phyloP scores from a whole-genome alignment of 2,329 filamentous ascomycete species.

The Penicillium brasilianum region DNA sequence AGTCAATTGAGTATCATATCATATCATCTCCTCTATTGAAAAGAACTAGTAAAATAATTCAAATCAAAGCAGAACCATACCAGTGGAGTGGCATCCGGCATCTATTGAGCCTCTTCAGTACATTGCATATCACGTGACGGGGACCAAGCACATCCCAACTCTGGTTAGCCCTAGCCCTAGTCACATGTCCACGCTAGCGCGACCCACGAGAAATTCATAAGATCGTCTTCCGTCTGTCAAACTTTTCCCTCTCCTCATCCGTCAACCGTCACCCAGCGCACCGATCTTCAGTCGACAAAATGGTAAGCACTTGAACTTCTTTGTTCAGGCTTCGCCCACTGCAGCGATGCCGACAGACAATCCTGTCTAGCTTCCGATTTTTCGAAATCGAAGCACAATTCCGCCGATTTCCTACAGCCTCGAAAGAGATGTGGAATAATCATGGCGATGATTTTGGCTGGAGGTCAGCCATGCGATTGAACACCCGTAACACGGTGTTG shows the following conservation, averaged over 20 bases:
- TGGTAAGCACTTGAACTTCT: conserved; percentile 65
- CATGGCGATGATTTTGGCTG: conserved; percentile 57
- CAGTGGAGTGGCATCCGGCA: neutral
- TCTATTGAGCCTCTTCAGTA: neutral
- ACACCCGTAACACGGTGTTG: conserved; percentile 58
- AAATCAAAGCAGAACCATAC: no score
- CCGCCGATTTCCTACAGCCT: conserved; percentile 42
- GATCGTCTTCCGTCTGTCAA: conserved; percentile 25
- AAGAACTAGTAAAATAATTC: no score
- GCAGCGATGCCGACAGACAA: conserved; percentile 31
- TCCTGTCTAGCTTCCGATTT: conserved; percentile 36
- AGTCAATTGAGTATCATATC: no score
- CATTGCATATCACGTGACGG: conserved; percentile 1
- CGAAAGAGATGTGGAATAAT: conserved; percentile 37
- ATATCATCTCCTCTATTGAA: no score
- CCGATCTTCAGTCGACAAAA: conserved; percentile 60
- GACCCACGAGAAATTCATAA: conserved; percentile 41
- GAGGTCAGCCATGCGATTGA: conserved; percentile 55
- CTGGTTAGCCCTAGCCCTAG: conserved; percentile 25
- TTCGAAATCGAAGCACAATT: conserved; percentile 41
- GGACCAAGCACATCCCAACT: neutral
- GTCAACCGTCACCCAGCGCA: conserved; percentile 55
- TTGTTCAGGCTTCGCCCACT: conserved; percentile 31
- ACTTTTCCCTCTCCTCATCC: conserved; percentile 36
- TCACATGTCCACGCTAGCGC: conserved; percentile 38